These are phyloP conservation scores for Rutstroemia sp. DNA, from an alignment of 2,329 filamentous ascomycete species.

Conservation along the genomic window DNA sequence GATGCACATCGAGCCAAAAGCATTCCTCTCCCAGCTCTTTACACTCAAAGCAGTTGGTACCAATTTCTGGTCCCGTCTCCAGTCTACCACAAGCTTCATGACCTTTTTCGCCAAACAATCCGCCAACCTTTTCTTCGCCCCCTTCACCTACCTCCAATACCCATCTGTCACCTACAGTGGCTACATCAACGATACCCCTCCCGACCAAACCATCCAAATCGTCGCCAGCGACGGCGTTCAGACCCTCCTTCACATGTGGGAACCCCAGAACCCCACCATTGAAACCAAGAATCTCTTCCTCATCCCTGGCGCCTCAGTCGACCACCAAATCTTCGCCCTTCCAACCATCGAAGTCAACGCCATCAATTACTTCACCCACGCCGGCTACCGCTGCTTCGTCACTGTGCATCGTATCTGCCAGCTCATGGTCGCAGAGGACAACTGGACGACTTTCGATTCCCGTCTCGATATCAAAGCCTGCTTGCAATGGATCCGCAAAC, in stretches of 20 bases:
- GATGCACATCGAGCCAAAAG: conserved; percentile 45
- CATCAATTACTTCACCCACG: conserved; percentile 53
- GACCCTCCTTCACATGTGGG: conserved; percentile 50
- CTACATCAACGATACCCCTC: conserved; percentile 45
- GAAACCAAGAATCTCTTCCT: conserved; percentile 47
- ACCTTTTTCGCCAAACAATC: conserved; percentile 49
- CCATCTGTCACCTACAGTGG: conserved; percentile 40
- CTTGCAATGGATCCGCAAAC: conserved; percentile 43
- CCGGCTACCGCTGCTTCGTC: conserved; percentile 53
- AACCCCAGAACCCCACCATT: conserved; percentile 34
- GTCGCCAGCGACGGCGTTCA: conserved; percentile 44
- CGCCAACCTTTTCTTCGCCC: conserved; percentile 45
- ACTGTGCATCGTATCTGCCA: conserved; percentile 51
- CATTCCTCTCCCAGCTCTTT: conserved; percentile 48
- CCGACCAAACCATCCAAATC: conserved; percentile 38
- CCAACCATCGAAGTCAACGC: conserved; percentile 57
- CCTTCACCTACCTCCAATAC: conserved; percentile 50
- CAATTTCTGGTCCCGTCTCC: conserved; percentile 36
- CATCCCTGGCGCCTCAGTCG: conserved; percentile 55
- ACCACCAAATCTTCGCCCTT: conserved; percentile 55
- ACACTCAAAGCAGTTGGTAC: conserved; percentile 46
- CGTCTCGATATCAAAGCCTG: conserved; percentile 52
- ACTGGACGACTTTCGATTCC: conserved; percentile 53
- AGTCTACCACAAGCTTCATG: conserved; percentile 43
- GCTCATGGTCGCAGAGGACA: conserved; percentile 40